Evolutionary conservation across 1,139 yeast genomes (phyloP).

Genomic region (Zhuliangozyma blackwelliae): DNA sequence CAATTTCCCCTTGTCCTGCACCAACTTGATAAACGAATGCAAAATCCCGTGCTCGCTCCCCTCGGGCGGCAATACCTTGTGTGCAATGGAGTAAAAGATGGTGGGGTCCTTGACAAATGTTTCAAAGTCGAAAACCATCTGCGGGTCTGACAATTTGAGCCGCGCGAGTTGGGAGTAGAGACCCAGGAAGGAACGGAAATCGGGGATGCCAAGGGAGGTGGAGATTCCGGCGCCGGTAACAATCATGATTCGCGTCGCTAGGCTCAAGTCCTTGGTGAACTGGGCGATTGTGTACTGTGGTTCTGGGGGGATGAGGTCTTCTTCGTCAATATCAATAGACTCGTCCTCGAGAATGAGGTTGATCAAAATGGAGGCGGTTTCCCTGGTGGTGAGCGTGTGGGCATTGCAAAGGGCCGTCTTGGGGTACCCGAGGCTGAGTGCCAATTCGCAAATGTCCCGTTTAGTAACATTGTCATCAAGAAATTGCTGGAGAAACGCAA

Average conservation of each 20-base stretch:
- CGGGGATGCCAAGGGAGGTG: slow-evolving; percentile 87
- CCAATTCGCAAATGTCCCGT: slow-evolving; percentile 41
- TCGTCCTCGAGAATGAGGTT: slow-evolving; percentile 13
- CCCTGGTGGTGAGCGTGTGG: slow-evolving; percentile 7
- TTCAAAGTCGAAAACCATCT: slow-evolving; percentile 79
- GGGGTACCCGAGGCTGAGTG: slow-evolving; percentile 41
- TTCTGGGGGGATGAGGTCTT: slow-evolving; percentile 1
- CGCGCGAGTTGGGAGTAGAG: slow-evolving; percentile 66
- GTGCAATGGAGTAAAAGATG: slow-evolving; percentile 80
- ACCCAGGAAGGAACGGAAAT: slow-evolving; percentile 85
- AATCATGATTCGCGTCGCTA: slow-evolving; percentile 51
- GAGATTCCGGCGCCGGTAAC: slow-evolving; percentile 95
- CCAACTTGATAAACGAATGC: slow-evolving; percentile 71
- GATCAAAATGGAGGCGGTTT: slow-evolving; percentile 15
- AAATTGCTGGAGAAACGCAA: slow-evolving; percentile 48
- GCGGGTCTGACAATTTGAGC: slow-evolving; percentile 80
- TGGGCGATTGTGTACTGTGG: slow-evolving; percentile 4
- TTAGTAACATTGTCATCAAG: slow-evolving; percentile 51
- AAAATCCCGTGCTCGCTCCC: slow-evolving; percentile 64
- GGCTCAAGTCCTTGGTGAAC: slow-evolving; percentile 5
- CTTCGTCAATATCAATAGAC: neutral
- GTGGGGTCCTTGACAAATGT: slow-evolving; percentile 73
- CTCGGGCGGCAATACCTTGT: slow-evolving; percentile 77
- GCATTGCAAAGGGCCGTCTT: slow-evolving; percentile 8
- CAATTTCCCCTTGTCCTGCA: slow-evolving; percentile 75